These are phyloP conservation scores for Botryosphaeria agaves DNA, from an alignment of 2,329 filamentous ascomycete genomes.

Conservation along the genomic window DNA sequence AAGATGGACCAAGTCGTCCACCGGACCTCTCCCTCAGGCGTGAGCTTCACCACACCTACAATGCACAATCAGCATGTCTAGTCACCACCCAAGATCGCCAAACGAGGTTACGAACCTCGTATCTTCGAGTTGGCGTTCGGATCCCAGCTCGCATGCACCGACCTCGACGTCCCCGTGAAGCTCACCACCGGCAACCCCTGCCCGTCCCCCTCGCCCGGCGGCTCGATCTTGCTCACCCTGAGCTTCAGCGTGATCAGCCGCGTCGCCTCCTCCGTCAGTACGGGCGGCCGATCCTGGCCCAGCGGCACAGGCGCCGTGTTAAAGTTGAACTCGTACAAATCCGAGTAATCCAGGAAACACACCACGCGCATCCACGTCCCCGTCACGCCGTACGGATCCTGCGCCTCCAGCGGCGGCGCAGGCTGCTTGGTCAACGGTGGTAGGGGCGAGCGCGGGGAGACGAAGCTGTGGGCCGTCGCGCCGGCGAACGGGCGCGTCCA, in stretches of 20 bases:
- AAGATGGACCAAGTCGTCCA: slow-evolving; percentile 57
- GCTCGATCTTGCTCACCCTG: slow-evolving; percentile 39
- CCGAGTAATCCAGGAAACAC: slow-evolving; percentile 42
- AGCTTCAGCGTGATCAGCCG: slow-evolving; percentile 54
- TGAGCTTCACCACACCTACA: slow-evolving; percentile 43
- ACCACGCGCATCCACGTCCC: slow-evolving; percentile 54
- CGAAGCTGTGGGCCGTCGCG: slow-evolving; percentile 33
- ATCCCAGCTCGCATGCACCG: slow-evolving; percentile 47
- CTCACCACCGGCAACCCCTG: slow-evolving; percentile 46
- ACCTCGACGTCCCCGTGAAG: slow-evolving; percentile 45
- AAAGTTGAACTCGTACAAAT: slow-evolving; percentile 60
- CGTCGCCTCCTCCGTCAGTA: slow-evolving; percentile 48
- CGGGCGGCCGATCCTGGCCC: slow-evolving; percentile 26
- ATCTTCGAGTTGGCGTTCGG: slow-evolving; percentile 51
- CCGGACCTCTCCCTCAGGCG: slow-evolving; percentile 51
- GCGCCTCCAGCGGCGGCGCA: slow-evolving; percentile 29
- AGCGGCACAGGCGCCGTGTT: slow-evolving; percentile 22
- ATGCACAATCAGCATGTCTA: neutral
- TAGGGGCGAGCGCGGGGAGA: slow-evolving; percentile 12
- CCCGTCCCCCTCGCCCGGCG: slow-evolving; percentile 39
- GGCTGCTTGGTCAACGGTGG: slow-evolving; percentile 9
- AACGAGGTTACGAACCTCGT: slow-evolving; percentile 44
- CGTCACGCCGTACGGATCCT: slow-evolving; percentile 53
- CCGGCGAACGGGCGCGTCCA: slow-evolving; percentile 41
- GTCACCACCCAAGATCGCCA: slow-evolving; percentile 2